Conservation (phyloP, 2,329 filamentous ascomycete genomes). For the Chrysoporthe deuterocubensis region DNA sequence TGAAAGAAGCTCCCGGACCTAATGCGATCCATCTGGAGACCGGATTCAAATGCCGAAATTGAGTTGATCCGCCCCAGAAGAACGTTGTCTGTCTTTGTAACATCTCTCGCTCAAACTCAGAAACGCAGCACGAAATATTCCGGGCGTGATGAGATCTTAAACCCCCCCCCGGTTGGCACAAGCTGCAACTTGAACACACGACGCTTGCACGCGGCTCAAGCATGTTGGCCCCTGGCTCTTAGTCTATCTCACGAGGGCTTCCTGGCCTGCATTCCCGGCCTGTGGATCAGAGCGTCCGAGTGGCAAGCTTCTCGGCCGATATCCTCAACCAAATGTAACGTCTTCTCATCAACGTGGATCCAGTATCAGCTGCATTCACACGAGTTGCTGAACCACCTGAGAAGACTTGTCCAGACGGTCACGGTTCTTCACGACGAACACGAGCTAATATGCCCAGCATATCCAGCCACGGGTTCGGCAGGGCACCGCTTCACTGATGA, state of each 20-base stretch:
- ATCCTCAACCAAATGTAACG: background rate
- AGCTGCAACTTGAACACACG: background rate
- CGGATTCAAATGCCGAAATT: background rate
- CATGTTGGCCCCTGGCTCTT: background rate
- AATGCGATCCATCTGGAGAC: background rate
- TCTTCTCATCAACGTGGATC: background rate
- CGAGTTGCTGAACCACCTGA: background rate
- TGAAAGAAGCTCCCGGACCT: background rate
- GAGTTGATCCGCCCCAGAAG: background rate
- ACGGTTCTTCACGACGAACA: background rate
- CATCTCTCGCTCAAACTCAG: background rate
- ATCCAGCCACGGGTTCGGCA: background rate
- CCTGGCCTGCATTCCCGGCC: background rate
- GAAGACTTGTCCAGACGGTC: background rate
- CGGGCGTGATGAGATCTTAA: background rate
- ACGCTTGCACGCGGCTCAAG: background rate
- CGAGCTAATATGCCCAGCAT: background rate
- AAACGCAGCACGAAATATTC: background rate
- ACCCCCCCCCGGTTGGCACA: background rate
- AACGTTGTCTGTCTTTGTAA: background rate
- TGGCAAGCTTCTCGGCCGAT: constrained; percentile 2
- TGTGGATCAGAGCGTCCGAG: background rate
- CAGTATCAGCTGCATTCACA: background rate
- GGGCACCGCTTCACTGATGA: background rate
- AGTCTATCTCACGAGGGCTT: background rate